phyloP scores from a whole-genome alignment of 1,284 basidiomycete species.

The Agroathelia rolfsii region DNA sequence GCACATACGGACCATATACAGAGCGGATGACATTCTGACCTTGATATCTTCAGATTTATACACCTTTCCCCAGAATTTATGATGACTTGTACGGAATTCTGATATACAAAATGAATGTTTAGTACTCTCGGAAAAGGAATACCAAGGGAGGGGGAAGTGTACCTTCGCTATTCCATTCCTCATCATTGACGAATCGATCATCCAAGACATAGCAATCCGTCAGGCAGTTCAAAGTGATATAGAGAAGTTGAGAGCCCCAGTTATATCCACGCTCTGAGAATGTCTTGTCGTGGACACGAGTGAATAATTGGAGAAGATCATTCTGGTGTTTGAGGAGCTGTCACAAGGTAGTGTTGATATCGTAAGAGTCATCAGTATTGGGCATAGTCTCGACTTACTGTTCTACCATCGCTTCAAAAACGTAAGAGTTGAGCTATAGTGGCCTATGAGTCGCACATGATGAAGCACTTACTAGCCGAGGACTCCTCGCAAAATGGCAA shows the following conservation, averaged over 20 bases:
- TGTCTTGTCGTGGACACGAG: slow-evolving; percentile 59
- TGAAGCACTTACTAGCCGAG: slow-evolving; percentile 54
- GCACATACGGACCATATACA: slow-evolving; percentile 10
- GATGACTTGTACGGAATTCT: slow-evolving; percentile 70
- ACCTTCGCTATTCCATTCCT: slow-evolving; percentile 74
- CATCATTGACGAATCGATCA: slow-evolving; percentile 75
- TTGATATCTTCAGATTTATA: slow-evolving; percentile 50
- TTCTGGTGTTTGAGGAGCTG: slow-evolving; percentile 58
- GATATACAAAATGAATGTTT: slow-evolving; percentile 5
- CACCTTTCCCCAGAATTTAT: slow-evolving; percentile 71
- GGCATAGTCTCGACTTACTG: too few relatives aligned
- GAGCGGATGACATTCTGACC: slow-evolving; percentile 24
- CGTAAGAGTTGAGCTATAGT: slow-evolving; percentile 9
- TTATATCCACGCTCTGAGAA: slow-evolving; percentile 79
- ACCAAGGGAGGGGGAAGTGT: slow-evolving; percentile 8
- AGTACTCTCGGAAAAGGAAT: slow-evolving; percentile 1
- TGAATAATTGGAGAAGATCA: slow-evolving; percentile 57
- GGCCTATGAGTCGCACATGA: slow-evolving; percentile 5
- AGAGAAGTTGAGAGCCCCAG: slow-evolving; percentile 73
- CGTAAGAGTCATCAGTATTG: slow-evolving; percentile 1
- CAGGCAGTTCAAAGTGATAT: slow-evolving; percentile 66
- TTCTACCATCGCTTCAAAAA: slow-evolving; percentile 44
- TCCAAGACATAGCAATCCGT: slow-evolving; percentile 79
- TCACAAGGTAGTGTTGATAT: slow-evolving; percentile 3
- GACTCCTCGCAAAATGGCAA: slow-evolving; percentile 58